Base-by-base conservation (phyloP, 228 moss, liverwort and hornwort species). In the Sphagnum magellanicum region DNA sequence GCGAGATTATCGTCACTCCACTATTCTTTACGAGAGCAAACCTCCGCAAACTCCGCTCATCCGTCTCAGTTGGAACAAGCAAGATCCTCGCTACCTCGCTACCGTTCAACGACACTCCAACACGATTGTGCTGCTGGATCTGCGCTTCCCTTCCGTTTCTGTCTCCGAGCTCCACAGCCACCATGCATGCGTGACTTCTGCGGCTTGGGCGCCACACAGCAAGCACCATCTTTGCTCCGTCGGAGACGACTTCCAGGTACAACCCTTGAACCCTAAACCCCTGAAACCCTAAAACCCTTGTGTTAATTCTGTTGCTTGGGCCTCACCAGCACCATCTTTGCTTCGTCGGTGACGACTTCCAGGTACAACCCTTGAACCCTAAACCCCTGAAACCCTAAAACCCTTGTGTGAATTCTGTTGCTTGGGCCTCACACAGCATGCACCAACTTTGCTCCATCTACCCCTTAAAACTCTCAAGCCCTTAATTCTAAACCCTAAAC, bases 11-110 rank as follows among this genome's bases (percentile, higher is more conserved):
- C 78, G 88, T 68, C 84, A 86, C 70, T 91, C 88, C 0, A 87
- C 91, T 0, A 91, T 88, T 61, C 84, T 88, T n/a, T 91, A 84
- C 10, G 86, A 91, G 67, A 88, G 83, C 58, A 81, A 86, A 9
- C 68, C 68, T 51, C 86, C 84, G 6, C 70, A 84, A 11, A 86
- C 88, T n/a, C 89, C 91, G 46, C 75, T 91, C 16, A 69, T 91
- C 14, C 68, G 91, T 4, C 69, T 91, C 9, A 88, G 80, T 0
- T 91, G 91, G 91, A 91, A 88, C 50, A 91, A 88, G 63, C 84
- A 91, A 68, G 88, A 63, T 8, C 79, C 79, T 11, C 63, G 72
- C 48, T 79, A 79, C 58, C 74, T 79, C 71, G 79, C 79, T 50
- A 79, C 79, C 10, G 64, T 79, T 51, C 74, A 65, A 14, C 74